These are phyloP conservation scores for Entomortierella chlamydospora DNA, from an alignment of 192 early-diverging fungal genomes.

Conservation along the genomic window DNA sequence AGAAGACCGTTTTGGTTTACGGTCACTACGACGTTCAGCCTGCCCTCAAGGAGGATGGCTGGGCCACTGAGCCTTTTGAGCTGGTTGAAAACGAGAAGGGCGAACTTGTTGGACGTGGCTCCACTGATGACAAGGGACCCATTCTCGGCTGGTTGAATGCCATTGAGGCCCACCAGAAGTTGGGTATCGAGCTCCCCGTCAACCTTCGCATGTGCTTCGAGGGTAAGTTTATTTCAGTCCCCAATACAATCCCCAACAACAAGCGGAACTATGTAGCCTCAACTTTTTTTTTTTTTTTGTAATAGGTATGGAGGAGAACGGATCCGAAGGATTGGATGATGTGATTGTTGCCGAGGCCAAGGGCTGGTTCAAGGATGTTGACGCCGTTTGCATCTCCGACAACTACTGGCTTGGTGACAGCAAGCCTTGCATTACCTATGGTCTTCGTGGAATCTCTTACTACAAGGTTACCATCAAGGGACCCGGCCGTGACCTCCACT, in stretches of 20 bases:
- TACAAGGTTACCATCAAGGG: slow-evolving; percentile 78
- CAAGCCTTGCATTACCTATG: slow-evolving; percentile 98
- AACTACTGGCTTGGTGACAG: slow-evolving; percentile 98
- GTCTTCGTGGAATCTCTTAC: slow-evolving; percentile 86
- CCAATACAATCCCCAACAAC: background rate
- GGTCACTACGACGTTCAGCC: slow-evolving; percentile 99
- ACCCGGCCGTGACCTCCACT: slow-evolving; percentile 93
- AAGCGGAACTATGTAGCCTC: too few relatives aligned
- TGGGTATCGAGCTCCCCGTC: slow-evolving; percentile 91
- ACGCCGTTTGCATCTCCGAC: slow-evolving; percentile 97
- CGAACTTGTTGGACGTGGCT: slow-evolving; percentile 89
- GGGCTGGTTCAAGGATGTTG: slow-evolving; percentile 90
- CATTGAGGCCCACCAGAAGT: slow-evolving; percentile 92
- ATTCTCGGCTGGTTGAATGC: slow-evolving; percentile 98
- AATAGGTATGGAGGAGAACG: slow-evolving; percentile 73
- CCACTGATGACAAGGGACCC: slow-evolving; percentile 98
- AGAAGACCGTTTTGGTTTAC: slow-evolving; percentile 97
- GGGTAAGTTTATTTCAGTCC: slow-evolving; percentile 80
- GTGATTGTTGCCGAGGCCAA: slow-evolving; percentile 89
- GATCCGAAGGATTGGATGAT: slow-evolving; percentile 94
- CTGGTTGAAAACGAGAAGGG: slow-evolving; percentile 88
- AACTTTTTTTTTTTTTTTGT: background rate
- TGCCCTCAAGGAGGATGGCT: slow-evolving; percentile 85
- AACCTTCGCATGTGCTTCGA: slow-evolving; percentile 98
- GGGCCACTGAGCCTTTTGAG: slow-evolving; percentile 92